Conservation (phyloP, 1,284 basidiomycete species). For the Ceratobasidium sp. region DNA sequence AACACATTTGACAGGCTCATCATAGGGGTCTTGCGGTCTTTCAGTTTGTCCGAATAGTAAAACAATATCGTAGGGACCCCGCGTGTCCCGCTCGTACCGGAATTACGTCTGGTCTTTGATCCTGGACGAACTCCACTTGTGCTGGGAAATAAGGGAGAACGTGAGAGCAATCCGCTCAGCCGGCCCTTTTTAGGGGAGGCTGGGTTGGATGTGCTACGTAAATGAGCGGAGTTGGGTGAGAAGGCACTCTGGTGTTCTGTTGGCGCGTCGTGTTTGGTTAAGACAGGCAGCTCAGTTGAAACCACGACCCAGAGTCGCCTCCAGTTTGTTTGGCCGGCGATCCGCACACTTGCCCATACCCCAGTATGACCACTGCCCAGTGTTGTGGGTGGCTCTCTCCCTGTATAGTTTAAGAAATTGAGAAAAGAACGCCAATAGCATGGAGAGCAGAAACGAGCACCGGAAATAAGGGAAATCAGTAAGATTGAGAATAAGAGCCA, state of each 20-base stretch:
- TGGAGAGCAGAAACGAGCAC: background rate
- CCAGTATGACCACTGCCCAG: slow-evolving; percentile 82
- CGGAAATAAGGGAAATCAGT: background rate
- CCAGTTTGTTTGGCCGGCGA: slow-evolving; percentile 98
- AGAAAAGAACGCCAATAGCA: slow-evolving; percentile 9
- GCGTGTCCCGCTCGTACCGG: background rate
- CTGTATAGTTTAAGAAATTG: slow-evolving; percentile 55
- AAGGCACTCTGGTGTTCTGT: slow-evolving; percentile 49
- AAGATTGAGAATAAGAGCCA: background rate
- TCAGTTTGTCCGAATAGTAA: slow-evolving; percentile 68
- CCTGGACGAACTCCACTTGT: slow-evolving; percentile 1
- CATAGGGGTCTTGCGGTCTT: slow-evolving; percentile 73
- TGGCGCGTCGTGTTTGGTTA: no score
- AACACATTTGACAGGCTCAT: slow-evolving; percentile 65
- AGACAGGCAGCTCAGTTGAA: slow-evolving; percentile 48
- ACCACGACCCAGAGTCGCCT: slow-evolving; percentile 91
- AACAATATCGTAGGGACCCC: slow-evolving; percentile 63
- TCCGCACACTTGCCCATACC: slow-evolving; percentile 91
- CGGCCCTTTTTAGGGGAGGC: slow-evolving; percentile 36
- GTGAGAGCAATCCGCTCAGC: slow-evolving; percentile 35
- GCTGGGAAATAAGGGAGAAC: background rate
- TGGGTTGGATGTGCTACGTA: background rate
- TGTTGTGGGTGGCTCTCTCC: slow-evolving; percentile 71
- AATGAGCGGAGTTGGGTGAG: slow-evolving; percentile 24
- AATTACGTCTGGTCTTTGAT: background rate